Evolutionary conservation across 1,284 basidiomycete species (phyloP), one percentile per base, ranked within the genome.

Genomic region (Neonothopanus nambi): DNA sequence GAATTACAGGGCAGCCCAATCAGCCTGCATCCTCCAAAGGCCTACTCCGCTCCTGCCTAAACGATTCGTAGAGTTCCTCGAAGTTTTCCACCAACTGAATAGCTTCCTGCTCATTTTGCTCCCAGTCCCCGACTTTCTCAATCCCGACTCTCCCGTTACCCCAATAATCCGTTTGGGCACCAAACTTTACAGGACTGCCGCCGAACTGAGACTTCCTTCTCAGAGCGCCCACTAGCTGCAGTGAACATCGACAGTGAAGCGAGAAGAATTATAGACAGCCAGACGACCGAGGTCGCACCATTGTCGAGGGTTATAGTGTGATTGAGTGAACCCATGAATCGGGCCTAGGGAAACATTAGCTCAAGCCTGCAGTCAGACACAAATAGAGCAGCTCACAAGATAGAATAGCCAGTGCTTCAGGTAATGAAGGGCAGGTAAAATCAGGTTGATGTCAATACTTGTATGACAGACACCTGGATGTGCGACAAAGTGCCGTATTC

Each of bases 401-500:
- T 86, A 89, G 65, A 94, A 91, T 2, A 77, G 47, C 11, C 81
- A 46, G 8, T 81, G 66, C 75, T 90, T 89, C 30, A 82, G 58
- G 1, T 76, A 57, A 54, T 81, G 73, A 41, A 80, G 64, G 39
- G 87, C 51, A 12, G 75, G 69, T 9, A 75, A 78, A 41, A 82
- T 71, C 45, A 87, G 67, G 0, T 72, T 73, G 20, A 65, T 67
- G 43, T 78, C 72, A 57, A 93, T 84, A 54, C 84, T 85, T 2
- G 91, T 93, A 39, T 77, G 73, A 20, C 81, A 86, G 28, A 91
- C 77, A 1, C 91, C 92, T 0, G 93, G 93, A 56, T 92, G 84
- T 8, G 81, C 79, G 41, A 84, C 68, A 52, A 92, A 72, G 63
- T 93, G 88, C 49, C 87, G 79, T 54, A 78, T 68, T 9, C 59